Conservation (phyloP, 2,329 filamentous ascomycete species). For the Davidsoniella eucalypti region DNA sequence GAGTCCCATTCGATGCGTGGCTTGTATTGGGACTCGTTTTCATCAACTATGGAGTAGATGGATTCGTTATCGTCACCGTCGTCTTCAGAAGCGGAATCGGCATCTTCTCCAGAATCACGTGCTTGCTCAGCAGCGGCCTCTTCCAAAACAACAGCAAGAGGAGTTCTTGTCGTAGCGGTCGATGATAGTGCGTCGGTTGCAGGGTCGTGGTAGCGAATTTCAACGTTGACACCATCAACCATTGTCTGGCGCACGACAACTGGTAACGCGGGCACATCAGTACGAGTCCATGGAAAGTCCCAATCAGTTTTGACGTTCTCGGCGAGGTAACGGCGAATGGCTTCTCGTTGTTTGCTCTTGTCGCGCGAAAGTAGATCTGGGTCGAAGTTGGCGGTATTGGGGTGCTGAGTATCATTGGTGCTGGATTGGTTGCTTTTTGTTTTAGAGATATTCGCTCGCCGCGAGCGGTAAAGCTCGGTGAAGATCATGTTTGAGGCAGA, state of each 20-base stretch:
- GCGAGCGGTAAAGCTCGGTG: conserved; percentile 41
- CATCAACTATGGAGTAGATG: conserved; percentile 40
- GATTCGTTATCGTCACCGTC: conserved; percentile 30
- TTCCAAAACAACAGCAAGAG: conserved; percentile 6
- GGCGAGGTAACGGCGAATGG: conserved; percentile 38
- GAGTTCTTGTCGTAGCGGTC: not conserved
- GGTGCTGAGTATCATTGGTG: conserved; percentile 17
- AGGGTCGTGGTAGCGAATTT: conserved; percentile 12
- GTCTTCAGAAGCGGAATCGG: conserved; percentile 7
- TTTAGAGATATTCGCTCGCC: conserved; percentile 35
- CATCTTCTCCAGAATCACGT: conserved; percentile 1
- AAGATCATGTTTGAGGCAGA: conserved; percentile 34
- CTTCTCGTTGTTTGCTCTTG: conserved; percentile 45
- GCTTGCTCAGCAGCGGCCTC: not conserved
- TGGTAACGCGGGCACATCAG: conserved; percentile 12
- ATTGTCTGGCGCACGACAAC: conserved; percentile 7
- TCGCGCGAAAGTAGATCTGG: conserved; percentile 45
- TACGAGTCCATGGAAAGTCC: conserved; percentile 41
- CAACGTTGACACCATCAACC: conserved; percentile 2
- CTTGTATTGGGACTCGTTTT: conserved; percentile 33
- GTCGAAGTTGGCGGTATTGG: conserved; percentile 30
- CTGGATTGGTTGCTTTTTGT: conserved; percentile 13
- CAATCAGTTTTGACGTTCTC: conserved; percentile 42
- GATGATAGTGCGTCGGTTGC: conserved; percentile 3
- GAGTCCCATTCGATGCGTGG: conserved; percentile 40